Percentiles rank a stretch among this genome's conserved stretches.
Evolutionary conservation across 2,329 filamentous ascomycete genomes (phyloP).

Genomic region (Cladobotryum protrusum): DNA sequence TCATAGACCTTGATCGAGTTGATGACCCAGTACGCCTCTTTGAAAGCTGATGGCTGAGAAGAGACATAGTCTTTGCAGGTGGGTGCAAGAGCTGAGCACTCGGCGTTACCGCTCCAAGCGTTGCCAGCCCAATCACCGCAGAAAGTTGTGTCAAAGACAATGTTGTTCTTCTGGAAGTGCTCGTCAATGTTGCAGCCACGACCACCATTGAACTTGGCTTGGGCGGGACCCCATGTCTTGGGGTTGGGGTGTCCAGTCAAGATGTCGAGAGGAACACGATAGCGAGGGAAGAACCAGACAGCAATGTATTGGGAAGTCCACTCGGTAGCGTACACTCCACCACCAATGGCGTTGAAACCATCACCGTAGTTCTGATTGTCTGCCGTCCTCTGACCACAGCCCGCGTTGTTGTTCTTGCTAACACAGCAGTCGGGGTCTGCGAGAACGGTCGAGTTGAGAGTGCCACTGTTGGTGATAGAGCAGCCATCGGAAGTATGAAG

Average conservation of each 20-base stretch:
- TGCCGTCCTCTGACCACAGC: slow-evolving; percentile 52
- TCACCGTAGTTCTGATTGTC: slow-evolving; percentile 55
- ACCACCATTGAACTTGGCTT: slow-evolving; percentile 60
- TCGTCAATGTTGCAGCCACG: slow-evolving; percentile 64
- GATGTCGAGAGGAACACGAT: slow-evolving; percentile 58
- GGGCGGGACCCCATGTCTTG: slow-evolving; percentile 59
- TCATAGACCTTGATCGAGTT: slow-evolving; percentile 62
- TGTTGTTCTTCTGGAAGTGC: slow-evolving; percentile 65
- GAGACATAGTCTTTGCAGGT: slow-evolving; percentile 69
- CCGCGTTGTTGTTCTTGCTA: slow-evolving; percentile 40
- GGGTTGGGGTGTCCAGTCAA: slow-evolving; percentile 55
- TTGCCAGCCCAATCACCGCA: slow-evolving; percentile 81
- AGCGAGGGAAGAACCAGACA: slow-evolving; percentile 76
- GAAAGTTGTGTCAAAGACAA: slow-evolving; percentile 78
- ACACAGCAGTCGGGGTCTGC: slow-evolving; percentile 52
- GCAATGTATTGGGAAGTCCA: slow-evolving; percentile 69
- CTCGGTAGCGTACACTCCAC: slow-evolving; percentile 68
- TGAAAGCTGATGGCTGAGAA: slow-evolving; percentile 63
- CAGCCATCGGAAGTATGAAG: slow-evolving; percentile 62
- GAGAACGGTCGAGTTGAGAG: slow-evolving; percentile 39
- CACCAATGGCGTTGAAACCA: slow-evolving; percentile 63
- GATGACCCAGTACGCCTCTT: slow-evolving; percentile 70
- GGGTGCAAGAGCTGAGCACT: slow-evolving; percentile 53
- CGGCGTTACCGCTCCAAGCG: slow-evolving; percentile 53
- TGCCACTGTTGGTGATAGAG: slow-evolving; percentile 44